Evolutionary conservation across 2,329 filamentous ascomycete genomes (phyloP).

Genomic region (Bipolaris oryzae): DNA sequence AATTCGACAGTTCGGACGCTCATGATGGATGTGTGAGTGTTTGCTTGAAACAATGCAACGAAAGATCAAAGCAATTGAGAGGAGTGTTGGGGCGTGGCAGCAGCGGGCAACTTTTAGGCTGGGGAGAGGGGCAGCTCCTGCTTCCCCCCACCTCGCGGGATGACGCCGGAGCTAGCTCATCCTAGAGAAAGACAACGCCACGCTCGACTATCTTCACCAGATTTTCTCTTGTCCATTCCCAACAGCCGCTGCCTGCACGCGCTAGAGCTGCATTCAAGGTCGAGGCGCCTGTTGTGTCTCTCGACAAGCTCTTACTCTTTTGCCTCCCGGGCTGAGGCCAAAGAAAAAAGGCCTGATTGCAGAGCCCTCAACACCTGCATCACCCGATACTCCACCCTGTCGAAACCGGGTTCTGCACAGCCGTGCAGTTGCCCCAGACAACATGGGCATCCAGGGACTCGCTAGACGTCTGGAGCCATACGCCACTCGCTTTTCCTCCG

Average conservation of each 20-base stretch:
- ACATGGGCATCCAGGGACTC: conserved; percentile 47
- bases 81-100: conserved; percentile 13
- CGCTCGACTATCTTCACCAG: conserved; percentile 8
- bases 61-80: conserved; percentile 31
- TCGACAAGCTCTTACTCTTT: background rate
- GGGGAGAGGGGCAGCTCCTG: conserved; percentile 32
- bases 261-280: conserved; percentile 7
- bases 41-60: conserved; percentile 28
- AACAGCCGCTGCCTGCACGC: conserved; percentile 8
- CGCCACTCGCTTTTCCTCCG: conserved; percentile 28
- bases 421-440: conserved; percentile 3
- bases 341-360: background rate
- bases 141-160: conserved; percentile 31
- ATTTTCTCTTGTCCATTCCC: conserved; percentile 20
- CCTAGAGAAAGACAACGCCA: conserved; percentile 17
- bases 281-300: background rate
- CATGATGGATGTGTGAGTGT: conserved; percentile 55
- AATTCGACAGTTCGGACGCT: conserved; percentile 78
- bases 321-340: background rate
- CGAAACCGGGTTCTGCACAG: background rate
- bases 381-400: background rate
- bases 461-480: conserved; percentile 40
- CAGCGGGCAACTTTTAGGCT: conserved; percentile 38
- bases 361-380: conserved; percentile 4
- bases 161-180: conserved; percentile 36